Percentiles rank a stretch among this genome's conserved stretches.
These are phyloP conservation scores for Fraxinus baroniana DNA, from an alignment of 305 asterid genomes.

Conservation along the genomic window DNA sequence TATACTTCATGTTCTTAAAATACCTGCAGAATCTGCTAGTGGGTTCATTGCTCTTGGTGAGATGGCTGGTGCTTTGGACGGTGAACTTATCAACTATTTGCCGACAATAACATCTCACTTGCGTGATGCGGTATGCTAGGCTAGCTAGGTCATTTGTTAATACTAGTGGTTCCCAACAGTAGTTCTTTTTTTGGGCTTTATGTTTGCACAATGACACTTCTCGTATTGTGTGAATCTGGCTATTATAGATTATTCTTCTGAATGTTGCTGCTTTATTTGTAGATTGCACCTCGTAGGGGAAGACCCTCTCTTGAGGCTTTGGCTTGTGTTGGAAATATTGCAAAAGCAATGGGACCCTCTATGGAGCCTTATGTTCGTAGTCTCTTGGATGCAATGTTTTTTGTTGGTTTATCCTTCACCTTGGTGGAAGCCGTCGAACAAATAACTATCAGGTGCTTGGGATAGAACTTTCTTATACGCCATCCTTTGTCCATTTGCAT, in stretches of 20 bases:
- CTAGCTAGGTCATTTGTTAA: constrained; percentile 12
- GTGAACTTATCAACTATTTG: constrained; percentile 94
- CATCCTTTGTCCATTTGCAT: constrained; percentile 16
- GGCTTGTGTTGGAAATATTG: constrained; percentile 97
- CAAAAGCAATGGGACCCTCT: constrained; percentile 91
- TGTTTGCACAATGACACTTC: constrained; percentile 16
- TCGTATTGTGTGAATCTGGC: constrained; percentile 23
- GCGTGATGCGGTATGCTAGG: constrained; percentile 84
- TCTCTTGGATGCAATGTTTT: constrained; percentile 93
- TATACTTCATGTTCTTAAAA: constrained; percentile 91
- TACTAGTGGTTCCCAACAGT: constrained; percentile 6
- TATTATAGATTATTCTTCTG: constrained; percentile 22
- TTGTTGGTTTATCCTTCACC: constrained; percentile 77
- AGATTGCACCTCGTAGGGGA: constrained; percentile 99
- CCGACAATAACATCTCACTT: constrained; percentile 95
- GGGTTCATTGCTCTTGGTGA: constrained; percentile 99
- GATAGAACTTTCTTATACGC: constrained; percentile 23
- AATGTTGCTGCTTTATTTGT: constrained; percentile 27
- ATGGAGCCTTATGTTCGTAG: constrained; percentile 85
- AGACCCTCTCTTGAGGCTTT: constrained; percentile 92
- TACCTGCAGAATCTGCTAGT: constrained; percentile 94
- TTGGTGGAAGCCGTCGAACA: constrained; percentile 85
- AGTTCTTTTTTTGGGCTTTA: neutral
- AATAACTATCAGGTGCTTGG: constrained; percentile 66
- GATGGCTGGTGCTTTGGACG: constrained; percentile 99